These are phyloP conservation scores for Beauveria sp. DNA, from an alignment of 2,329 filamentous ascomycete genomes.

Conservation along the genomic window DNA sequence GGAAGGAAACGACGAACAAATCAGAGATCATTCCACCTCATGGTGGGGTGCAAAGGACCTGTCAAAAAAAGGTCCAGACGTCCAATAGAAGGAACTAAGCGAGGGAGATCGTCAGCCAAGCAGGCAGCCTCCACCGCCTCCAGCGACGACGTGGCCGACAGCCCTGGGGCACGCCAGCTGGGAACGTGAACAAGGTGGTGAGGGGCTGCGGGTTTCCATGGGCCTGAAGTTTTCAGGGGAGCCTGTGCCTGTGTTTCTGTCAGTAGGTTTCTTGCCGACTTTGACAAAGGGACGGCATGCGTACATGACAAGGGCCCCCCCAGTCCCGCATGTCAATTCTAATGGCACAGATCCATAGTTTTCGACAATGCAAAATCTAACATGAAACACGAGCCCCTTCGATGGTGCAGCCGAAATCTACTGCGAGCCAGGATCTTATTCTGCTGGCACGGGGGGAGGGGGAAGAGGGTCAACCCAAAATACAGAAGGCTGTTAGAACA, in stretches of 20 bases:
- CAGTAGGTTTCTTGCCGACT: not conserved
- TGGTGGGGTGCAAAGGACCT: not conserved
- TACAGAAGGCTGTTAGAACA: not conserved
- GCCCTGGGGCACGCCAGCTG: conserved; percentile 7
- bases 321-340: too few relatives aligned
- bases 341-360: too few relatives aligned
- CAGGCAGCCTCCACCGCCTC: not conserved
- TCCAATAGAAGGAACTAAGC: conserved; percentile 7
- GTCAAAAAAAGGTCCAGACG: conserved; percentile 5
- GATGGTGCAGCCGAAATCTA: too few relatives aligned
- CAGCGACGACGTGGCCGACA: not conserved
- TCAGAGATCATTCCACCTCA: not conserved
- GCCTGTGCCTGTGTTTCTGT: not conserved
- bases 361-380: too few relatives aligned
- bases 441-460: too few relatives aligned
- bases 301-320: too few relatives aligned
- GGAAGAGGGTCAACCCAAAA: too few relatives aligned
- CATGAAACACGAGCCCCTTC: too few relatives aligned
- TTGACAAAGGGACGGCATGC: not conserved
- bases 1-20: not conserved
- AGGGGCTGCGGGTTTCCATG: not conserved
- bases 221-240: not conserved
- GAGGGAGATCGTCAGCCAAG: conserved; percentile 6
- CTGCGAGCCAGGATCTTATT: too few relatives aligned
- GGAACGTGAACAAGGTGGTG: conserved; percentile 1